Evolutionary conservation across 257 asterid species (phyloP), one percentile per base, ranked within the genome.

Genomic region (Solanum infundibuliforme): DNA sequence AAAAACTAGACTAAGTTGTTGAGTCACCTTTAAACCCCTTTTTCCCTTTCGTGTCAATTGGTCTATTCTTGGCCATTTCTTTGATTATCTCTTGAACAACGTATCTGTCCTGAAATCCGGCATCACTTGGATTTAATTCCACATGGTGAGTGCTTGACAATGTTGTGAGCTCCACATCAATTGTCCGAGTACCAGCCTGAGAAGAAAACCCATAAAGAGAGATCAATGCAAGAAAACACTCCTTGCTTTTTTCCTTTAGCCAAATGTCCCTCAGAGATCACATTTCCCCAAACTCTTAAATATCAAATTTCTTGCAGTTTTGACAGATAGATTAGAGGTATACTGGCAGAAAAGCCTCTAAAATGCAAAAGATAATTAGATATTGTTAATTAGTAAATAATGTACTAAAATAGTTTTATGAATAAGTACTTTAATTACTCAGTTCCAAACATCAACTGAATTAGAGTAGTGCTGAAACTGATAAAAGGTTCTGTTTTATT

Each of bases 41-140:
- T 94, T 92, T 94, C 87, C 99, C 99, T 90, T 97, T 96, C 25
- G 94, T 89, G 91, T 96, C 99, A 90, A 97, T 94, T 12, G 98
- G 98, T 90, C 99, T 93, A 90, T 94, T 96, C 90, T 93, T 97
- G 16, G 99, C 99, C 99, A 97, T 97, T 90, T 96, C 99, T 91
- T 97, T 96, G 82, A 97, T 97, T 52, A 97, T 91, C 94, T 97
- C 99, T 91, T 97, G 99, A 91, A 97, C 99, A 83, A 97, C 98
- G 87, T 97, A 95, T 32, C 98, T 89, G 89, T 97, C 99, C 89
- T 92, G 98, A 93, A 97, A 97, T 87, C 99, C 99, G 36, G 99
- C 99, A 91, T 95, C 97, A 79, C 98, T 92, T 14, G 99, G 99
- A 93, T 90, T 97, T 93, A 97, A 86, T 90, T 97, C 99, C 83